Base-by-base conservation (phyloP, 1,284 basidiomycete species). In the Sporisorium exsertum region DNA sequence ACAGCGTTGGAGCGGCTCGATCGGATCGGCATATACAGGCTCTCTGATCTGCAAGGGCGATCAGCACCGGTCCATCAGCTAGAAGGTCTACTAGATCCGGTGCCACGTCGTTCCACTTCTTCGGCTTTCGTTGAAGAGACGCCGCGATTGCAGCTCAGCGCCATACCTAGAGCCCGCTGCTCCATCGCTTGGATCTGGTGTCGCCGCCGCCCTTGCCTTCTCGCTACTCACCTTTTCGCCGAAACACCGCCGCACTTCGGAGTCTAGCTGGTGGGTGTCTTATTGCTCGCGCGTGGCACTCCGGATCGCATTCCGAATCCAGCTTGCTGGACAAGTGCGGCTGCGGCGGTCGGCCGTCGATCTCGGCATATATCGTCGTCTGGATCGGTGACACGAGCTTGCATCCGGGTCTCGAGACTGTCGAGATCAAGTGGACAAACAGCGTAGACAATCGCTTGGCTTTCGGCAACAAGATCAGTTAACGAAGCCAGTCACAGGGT, bases 111-210 rank as follows among this genome's bases (percentile, higher is more conserved):
- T n/a, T 40, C 37, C 37, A 40, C 37, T 18, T 13, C 16, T 40
- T 35, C 33, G 37, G 37, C 2, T 40, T 40, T 40, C 18, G 2
- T 18, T n/a, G 4, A 5, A n/a, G 37, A 40, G 16, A 43, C 40
- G 40, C 40, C 40, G n/a, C 7, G 40, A 43, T 43, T 43, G 40
- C 40, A 43, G 40, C 40, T 43, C 40, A 43, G 40, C 40, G 40
- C 40, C 18, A 20, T n/a, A 43, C n/a, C 40, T n/a, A 18, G 37
- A n/a, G 37, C 18, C 5, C 13, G 7, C 13, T 15, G 13, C 13
- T 15, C 13, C 3, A 12, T 3, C 35, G 35, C 18, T 40, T 40
- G 8, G 16, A 40, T 40, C 37, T n/a, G 37, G 37, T 40, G 37
- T n/a, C 18, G 37, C 5, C 4, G 15, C n/a, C 18, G 5, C n/a